Conservation (phyloP, 2,329 filamentous ascomycete genomes). For the Epichloe brachyelytri region DNA sequence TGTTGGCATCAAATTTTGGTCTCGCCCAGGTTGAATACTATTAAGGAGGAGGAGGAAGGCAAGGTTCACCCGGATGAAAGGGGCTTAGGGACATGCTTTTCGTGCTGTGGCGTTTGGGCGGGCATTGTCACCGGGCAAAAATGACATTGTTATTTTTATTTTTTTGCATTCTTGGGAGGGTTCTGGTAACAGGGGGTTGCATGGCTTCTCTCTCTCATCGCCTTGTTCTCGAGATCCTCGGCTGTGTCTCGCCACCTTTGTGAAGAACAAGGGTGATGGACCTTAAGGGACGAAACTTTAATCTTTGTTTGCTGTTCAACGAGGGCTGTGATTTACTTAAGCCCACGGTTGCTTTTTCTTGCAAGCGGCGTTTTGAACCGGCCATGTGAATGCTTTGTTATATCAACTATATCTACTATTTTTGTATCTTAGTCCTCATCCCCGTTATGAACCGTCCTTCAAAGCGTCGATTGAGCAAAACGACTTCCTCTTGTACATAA, state of each 20-base stretch:
- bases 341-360: not conserved
- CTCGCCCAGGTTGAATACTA: no score
- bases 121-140: constrained; percentile 3
- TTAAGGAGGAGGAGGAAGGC: not conserved
- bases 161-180: not conserved
- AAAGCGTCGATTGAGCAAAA: not conserved
- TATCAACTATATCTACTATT: not conserved
- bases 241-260: not conserved
- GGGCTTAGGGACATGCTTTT: no score
- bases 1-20: not conserved
- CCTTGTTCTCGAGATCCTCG: not conserved
- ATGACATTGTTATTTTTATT: not conserved
- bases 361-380: constrained; percentile 4
- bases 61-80: not conserved
- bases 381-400: constrained; percentile 3
- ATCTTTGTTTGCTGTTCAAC: not conserved
- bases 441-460: not conserved
- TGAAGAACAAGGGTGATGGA: not conserved
- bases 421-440: not conserved
- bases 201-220: not conserved
- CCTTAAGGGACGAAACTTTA: not conserved
- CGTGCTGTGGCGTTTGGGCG: constrained; percentile 6
- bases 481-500: constrained; percentile 4
- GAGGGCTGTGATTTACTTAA: not conserved
- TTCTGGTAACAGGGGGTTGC: not conserved